Evolutionary conservation across 1,284 basidiomycete species (phyloP), one percentile per base, ranked within the genome.

Genomic region (Naganishia albida): DNA sequence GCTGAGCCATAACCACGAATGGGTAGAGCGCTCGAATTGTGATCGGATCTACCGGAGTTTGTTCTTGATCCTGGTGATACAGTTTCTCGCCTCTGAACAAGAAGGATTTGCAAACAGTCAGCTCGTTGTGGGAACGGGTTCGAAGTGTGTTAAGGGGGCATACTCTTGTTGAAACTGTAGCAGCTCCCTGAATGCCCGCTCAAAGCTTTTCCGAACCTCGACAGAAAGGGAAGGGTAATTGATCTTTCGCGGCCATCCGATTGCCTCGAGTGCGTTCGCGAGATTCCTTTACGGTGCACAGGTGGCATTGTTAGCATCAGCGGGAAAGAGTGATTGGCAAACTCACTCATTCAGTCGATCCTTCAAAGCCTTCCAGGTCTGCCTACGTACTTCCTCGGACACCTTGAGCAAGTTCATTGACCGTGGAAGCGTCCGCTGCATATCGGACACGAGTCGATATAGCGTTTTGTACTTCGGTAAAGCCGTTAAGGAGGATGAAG

Each of bases 1-100:
- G 91, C 64, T 88, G 85, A 2, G 93, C 83, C n/a, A 99, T 84
- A 0, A 90, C 88, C 72, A 91, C 87, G 10, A 97, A 75, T 1
- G 93, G 85, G 76, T 93, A 90, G 57, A 93, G 74, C 18, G 51
- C 51, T 16, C 28, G 51, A 16, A 38, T n/a, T 10, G 51, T 38
- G n/a, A 53, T 39, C 34, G 51, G 34, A 38, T 53, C 51, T 2
- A 53, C 51, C n/a, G 20, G 34, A 38, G 51, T 38, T 30, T 53
- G 34, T 38, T 7, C 34, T 18, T 28, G 51, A 53, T 53, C 34
- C 12, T 53, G 51, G 23, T 44, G 54, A 15, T 43, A 42, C 25
- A 56, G 43, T 26, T 56, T 46, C 26, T 56, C 54, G 1, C 87
- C 85, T 64, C 84, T 81, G 62, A 81, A 82, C 67, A 80, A 62